Evolutionary conservation across 192 early-diverging fungal species (phyloP), one percentile per base, ranked within the genome.

Genomic region (Linnemannia exigua): DNA sequence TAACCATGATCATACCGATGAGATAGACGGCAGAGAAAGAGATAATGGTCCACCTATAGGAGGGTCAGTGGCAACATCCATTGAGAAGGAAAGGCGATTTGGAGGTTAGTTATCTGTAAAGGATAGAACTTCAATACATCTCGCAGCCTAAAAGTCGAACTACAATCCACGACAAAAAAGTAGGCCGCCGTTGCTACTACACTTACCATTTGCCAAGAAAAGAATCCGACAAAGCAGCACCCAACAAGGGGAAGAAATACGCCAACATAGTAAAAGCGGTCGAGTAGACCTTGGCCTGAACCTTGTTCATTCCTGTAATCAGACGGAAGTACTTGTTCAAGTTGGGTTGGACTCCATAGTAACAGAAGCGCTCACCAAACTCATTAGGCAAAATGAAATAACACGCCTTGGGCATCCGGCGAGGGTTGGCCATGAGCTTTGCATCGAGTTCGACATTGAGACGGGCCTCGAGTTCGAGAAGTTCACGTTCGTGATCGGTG

Each of bases 131-230:
- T 71, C n/a, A 22, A 47, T 15, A 9, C 58, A 28, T 28, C 58
- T 28, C 58, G 12, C 22, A 31, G 25, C 11, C 11, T 5, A n/a
- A 22, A n/a, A n/a, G n/a, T n/a, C n/a, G n/a, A n/a, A n/a, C n/a
- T n/a, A n/a, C n/a, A n/a, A n/a, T n/a, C n/a, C 41, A 9, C 41
- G 9, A 3, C 41, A 3, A 44, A 44, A 9, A 3, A 6, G 9
- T 44, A 44, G 41, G 41, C 41, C 3, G 41, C 5, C 3, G 41
- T 44, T 6, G 35, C 36, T 5, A 35, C 17, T 5, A 35, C 35
- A n/a, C 75, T 73, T 90, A 88, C 91, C 82, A 94, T 88, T 94
- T 94, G 86, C 89, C 91, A 67, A 94, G 83, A 85, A 88, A 93
- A 52, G 92, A 93, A 84, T 94, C 93, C 9, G 91, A 92, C 44